Conservation (phyloP, 2,329 filamentous ascomycete genomes). For the Paraconiothyrium brasiliense region DNA sequence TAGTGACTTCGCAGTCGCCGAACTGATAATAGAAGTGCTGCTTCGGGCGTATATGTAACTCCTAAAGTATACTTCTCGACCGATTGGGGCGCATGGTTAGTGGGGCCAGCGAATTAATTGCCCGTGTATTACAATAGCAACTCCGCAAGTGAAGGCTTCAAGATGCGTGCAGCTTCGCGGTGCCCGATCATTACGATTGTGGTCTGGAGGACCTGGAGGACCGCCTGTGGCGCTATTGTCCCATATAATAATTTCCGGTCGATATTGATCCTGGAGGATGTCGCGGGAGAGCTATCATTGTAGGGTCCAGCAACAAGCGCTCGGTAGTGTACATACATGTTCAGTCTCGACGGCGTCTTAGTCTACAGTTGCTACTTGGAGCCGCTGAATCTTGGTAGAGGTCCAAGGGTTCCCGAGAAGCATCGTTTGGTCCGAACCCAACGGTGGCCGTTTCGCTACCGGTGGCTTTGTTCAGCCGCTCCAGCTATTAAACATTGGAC, state of each 20-base stretch:
- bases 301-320: not conserved
- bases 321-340: not conserved
- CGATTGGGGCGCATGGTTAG: not conserved
- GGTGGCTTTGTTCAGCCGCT: not conserved
- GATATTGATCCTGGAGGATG: not conserved
- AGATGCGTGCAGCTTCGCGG: not conserved
- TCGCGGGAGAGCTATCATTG: not conserved
- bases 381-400: not conserved
- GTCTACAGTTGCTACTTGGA: not conserved
- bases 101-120: conserved; percentile 1
- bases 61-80: not conserved
- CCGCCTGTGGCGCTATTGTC: not conserved
- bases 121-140: not conserved
- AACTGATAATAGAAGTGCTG: not conserved
- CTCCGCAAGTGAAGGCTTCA: conserved; percentile 1
- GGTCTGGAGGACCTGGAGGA: not conserved
- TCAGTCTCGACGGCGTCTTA: not conserved
- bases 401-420: not conserved
- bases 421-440: not conserved
- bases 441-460: conserved; percentile 12
- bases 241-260: too few species aligned
- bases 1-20: conserved; percentile 3
- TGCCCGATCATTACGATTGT: not conserved
- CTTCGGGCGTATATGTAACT: not conserved
- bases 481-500: not conserved